Evolutionary conservation across 371 early-diverging fungal genomes (phyloP), one percentile per base, ranked within the genome.

Genomic region (Nematocida homosporus): DNA sequence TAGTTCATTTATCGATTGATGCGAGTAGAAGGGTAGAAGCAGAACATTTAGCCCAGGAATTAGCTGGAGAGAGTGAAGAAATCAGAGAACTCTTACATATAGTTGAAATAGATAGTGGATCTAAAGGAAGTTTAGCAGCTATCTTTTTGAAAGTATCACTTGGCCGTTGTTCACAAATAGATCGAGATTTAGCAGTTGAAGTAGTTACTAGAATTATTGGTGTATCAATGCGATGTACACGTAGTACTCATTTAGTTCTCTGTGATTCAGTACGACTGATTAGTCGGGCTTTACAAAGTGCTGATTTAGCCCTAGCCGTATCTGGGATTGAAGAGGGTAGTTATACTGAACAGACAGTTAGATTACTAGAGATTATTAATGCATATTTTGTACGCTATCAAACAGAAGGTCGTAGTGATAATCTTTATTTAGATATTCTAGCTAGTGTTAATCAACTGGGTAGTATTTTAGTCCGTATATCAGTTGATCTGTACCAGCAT

Each of bases 351-450:
- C n/a, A 4, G 50, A 6, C 41, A 37, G 38, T 63, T 3, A 30
- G 63, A 37, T 10, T 30, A 6, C 25, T 63, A 10, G 5, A 38
- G 8, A 10, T 63, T 13, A 37, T 63, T 25, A 10, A 38, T 23
- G 40, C 40, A 10, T 63, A 63, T 37, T 10, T 38, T 25, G 3
- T 10, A 6, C 42, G 50, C 27, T 63, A 63, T 38, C 8, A 18
- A 42, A 63, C 63, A 63, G 47, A 8, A 40, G 16, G 8, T 5
- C 13, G 10, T 5, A 44, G 44, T 25, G 25, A 63, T 38, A 5
- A 63, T 44, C 63, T 63, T 29, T 63, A 63, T 37, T 38, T 63
- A 30, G 63, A 63, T 35, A 63, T 63, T 13, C 5, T 63, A 6
- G 3, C 5, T 4, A 10, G 8, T 38, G 23, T 63, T 10, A 10